phyloP scores from a whole-genome alignment of 2,329 filamentous ascomycete genomes.

The Aspergillus arachidicola region DNA sequence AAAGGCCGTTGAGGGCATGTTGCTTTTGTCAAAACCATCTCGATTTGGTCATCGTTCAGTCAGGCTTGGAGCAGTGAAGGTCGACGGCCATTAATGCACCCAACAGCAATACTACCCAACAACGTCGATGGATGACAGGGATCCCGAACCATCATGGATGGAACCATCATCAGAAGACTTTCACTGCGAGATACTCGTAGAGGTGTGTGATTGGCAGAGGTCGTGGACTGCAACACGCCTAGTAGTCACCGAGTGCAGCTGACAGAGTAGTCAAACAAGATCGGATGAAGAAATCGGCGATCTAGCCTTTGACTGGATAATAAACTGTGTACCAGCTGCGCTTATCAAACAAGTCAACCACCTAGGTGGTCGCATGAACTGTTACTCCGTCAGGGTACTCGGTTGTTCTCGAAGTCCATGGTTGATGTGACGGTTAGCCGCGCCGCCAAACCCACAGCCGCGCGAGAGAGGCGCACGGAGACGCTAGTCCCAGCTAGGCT shows the following conservation, averaged over 20 bases:
- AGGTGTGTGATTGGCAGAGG: not conserved
- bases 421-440: conserved; percentile 4
- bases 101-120: not conserved
- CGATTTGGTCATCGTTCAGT: not conserved
- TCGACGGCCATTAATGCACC: not conserved
- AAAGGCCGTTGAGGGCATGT: not conserved
- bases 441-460: conserved; percentile 14
- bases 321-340: not conserved
- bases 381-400: not conserved
- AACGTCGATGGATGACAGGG: not conserved
- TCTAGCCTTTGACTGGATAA: not conserved
- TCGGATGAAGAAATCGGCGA: not conserved
- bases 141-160: not conserved
- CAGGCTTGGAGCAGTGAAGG: not conserved
- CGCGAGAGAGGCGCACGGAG: conserved; percentile 16
- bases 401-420: not conserved
- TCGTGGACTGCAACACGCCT: not conserved
- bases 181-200: not conserved
- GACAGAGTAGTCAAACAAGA: not conserved
- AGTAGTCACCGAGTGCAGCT: not conserved
- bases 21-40: not conserved
- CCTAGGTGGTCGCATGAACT: not conserved
- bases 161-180: not conserved
- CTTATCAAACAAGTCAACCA: not conserved
- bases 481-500: conserved; percentile 41